Evolutionary conservation across 1,284 basidiomycete genomes (phyloP).

Genomic region (Apiotrichum gracile): DNA sequence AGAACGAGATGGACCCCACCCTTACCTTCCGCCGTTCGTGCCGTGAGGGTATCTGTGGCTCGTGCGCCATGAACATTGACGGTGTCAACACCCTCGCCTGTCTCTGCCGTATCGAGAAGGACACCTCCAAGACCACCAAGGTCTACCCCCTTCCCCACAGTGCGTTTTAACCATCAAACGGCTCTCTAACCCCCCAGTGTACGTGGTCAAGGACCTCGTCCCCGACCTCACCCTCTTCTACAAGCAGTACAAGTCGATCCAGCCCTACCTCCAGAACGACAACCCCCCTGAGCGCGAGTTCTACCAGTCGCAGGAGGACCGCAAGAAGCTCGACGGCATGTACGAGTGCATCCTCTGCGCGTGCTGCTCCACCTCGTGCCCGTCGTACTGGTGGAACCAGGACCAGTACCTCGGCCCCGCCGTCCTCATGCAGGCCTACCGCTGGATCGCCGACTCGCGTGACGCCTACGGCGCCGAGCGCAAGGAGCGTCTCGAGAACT

Average conservation of each 20-base stretch:
- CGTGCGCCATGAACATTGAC: constrained; percentile 98
- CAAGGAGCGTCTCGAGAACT: constrained; percentile 89
- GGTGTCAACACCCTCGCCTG: constrained; percentile 97
- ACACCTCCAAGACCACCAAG: constrained; percentile 67
- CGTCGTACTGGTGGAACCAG: constrained; percentile 98
- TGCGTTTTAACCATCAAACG: constrained; percentile 49
- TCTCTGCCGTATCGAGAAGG: constrained; percentile 87
- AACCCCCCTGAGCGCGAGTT: constrained; percentile 72
- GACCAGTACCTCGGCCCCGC: constrained; percentile 97
- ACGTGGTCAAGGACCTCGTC: constrained; percentile 97
- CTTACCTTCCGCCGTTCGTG: constrained; percentile 95
- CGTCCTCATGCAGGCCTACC: constrained; percentile 88
- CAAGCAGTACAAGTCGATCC: constrained; percentile 99
- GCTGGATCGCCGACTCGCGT: constrained; percentile 97
- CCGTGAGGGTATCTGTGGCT: constrained; percentile 96
- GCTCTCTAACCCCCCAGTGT: constrained; percentile 59
- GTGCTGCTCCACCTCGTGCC: constrained; percentile 95
- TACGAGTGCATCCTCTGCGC: constrained; percentile 77
- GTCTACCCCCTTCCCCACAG: constrained; percentile 98
- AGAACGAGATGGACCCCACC: constrained; percentile 95
- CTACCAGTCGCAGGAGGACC: constrained; percentile 84
- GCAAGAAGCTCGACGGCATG: constrained; percentile 92
- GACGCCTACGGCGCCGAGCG: constrained; percentile 76
- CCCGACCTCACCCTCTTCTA: constrained; percentile 55
- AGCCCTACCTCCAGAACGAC: constrained; percentile 89